Evolutionary conservation across 164 flowering plant genomes (phyloP), one percentile per base, ranked within the genome.

Genomic region (Umbellularia californica): DNA sequence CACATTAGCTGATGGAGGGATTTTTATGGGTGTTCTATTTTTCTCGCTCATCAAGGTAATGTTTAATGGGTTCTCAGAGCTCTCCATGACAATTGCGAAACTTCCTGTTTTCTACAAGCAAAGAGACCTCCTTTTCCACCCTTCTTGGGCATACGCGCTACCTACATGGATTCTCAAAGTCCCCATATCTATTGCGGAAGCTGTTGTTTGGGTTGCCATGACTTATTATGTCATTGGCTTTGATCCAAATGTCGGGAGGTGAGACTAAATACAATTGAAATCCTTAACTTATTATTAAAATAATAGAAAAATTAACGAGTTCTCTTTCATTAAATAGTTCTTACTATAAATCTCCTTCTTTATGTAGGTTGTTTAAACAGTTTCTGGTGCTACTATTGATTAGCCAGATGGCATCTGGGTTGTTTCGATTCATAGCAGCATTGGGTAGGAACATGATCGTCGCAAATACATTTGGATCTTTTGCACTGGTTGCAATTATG

Each of bases 61-160:
- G 76, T 87, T 87, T 58, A 86, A 76, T 68, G 89, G 89, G 23
- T 78, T 82, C n/a, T 69, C 81, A 0, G 92, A 89, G 76, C 82
- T 89, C 4, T 41, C 85, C 22, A 58, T 84, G 70, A 85, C 85
- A 6, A 73, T 87, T 12, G 50, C 65, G 27, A 86, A 79, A 63
- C 89, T 89, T 74, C 90, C 92, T 2, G 84, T 84, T 35, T 89
- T 89, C 68, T 89, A 81, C 74, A 89, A 89, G 84, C 92, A 89
- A 76, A 74, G 92, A 58, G 89, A 86, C 74, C 83, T 81, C 55
- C 83, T 79, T 1, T 86, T 89, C 64, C 84, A 74, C 55, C 92
- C 92, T 75, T 55, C 90, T 17, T 77, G 79, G 79, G 62, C 79
- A 24, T 77, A 52, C 41, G 30, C 79, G 2, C 70, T 77, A 19